Evolutionary conservation across 2,329 filamentous ascomycete genomes (phyloP).

Genomic region (Fusarium aywerte): DNA sequence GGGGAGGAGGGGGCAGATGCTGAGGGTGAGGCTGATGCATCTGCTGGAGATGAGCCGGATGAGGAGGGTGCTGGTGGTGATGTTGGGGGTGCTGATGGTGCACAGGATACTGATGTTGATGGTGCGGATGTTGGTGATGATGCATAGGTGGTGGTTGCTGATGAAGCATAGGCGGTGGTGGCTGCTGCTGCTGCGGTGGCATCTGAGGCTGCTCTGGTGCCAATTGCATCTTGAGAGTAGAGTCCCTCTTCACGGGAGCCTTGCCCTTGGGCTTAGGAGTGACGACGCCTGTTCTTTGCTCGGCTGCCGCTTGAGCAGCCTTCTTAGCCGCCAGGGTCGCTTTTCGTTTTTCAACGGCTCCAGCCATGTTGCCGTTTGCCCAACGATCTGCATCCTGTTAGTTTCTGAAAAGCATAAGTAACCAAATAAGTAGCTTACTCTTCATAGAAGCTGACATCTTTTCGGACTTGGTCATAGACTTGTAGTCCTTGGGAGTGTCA

Average conservation of each 20-base stretch:
- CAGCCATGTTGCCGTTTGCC: constrained; percentile 69
- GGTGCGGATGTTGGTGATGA: constrained; percentile 28
- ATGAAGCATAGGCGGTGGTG: constrained; percentile 28
- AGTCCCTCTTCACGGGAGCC: constrained; percentile 50
- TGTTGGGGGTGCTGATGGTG: constrained; percentile 27
- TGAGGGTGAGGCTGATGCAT: constrained; percentile 39
- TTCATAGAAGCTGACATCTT: constrained; percentile 75
- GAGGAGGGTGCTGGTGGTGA: constrained; percentile 32
- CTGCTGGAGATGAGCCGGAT: constrained; percentile 30
- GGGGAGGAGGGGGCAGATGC: constrained; percentile 34
- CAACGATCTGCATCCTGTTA: constrained; percentile 61
- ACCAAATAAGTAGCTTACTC: constrained; percentile 55
- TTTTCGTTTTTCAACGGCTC: constrained; percentile 69
- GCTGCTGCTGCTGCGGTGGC: constrained; percentile 22
- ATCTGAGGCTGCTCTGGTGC: constrained; percentile 34
- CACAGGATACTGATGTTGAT: constrained; percentile 33
- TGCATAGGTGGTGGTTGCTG: constrained; percentile 32
- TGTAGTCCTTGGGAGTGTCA: constrained; percentile 64
- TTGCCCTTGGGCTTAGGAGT: constrained; percentile 55
- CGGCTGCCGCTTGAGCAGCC: constrained; percentile 57
- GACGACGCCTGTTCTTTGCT: constrained; percentile 51
- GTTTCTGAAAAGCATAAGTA: constrained; percentile 25
- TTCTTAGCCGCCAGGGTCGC: constrained; percentile 70
- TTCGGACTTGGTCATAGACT: constrained; percentile 71
- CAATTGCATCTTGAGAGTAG: constrained; percentile 41